These are phyloP conservation scores for Cystoderma amianthinum DNA, from an alignment of 768 basidiomycete genomes.

Conservation along the genomic window DNA sequence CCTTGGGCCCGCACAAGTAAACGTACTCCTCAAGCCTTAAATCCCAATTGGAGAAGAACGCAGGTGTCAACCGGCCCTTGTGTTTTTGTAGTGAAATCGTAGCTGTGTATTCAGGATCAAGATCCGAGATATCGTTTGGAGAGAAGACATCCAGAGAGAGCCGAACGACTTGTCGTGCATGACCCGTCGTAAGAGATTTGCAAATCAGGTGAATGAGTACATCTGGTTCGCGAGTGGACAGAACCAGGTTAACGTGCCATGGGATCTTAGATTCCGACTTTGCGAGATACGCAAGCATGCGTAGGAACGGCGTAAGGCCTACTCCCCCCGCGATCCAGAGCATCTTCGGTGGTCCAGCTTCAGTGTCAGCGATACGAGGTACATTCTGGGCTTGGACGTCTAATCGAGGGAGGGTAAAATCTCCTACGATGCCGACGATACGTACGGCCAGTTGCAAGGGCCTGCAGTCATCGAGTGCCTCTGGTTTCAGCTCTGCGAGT, in stretches of 20 bases:
- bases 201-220: background rate
- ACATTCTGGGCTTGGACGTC: background rate
- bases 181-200: too few species aligned
- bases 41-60: background rate
- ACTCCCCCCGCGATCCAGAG: constrained; percentile 2
- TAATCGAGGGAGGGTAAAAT: constrained; percentile 29
- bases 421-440: constrained; percentile 48
- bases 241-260: background rate
- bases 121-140: too few species aligned
- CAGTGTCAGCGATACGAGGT: too few species aligned
- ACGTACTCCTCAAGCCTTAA: background rate
- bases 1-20: background rate
- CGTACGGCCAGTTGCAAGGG: constrained; percentile 31
- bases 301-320: background rate
- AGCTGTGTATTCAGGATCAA: too few species aligned
- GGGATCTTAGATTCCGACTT: too few species aligned
- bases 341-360: background rate
- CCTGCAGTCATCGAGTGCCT: constrained; percentile 30
- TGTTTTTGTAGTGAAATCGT: background rate
- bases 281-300: background rate
- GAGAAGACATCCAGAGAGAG: too few species aligned
- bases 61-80: background rate
- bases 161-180: too few species aligned
- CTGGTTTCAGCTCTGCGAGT: constrained; percentile 29
- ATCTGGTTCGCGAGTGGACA: background rate